Evolutionary conservation across 1,139 yeast genomes (phyloP), one percentile per base, ranked within the genome.

Genomic region (Kodamaea alishanica): DNA sequence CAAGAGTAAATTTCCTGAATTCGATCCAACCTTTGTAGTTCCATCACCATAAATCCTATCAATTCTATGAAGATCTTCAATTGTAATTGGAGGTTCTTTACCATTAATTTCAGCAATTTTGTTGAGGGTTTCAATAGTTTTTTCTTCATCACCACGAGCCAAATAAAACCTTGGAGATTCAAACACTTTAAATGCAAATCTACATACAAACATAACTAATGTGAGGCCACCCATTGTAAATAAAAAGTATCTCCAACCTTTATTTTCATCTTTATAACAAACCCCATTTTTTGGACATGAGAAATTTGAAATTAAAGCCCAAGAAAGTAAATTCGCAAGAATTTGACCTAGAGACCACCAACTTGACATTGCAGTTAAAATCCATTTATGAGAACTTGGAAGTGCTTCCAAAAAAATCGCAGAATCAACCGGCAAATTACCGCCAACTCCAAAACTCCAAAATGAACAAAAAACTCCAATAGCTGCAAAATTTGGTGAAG

Each of bases 401-500:
- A 70, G 52, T 3, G 72, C 68, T 43, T 70, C 75, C 34, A 69
- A 48, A 45, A 69, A 67, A n/a, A 69, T 59, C 3, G 75, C 73
- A 24, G 70, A 63, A 44, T 69, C 75, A 4, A 70, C 73, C 0
- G 74, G 74, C 31, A 67, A 55, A 41, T 68, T 67, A 1, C 75
- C 75, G 2, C 75, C 75, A 5, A 69, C 75, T 0, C 75, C 75
- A 49, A 67, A 63, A 43, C 70, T 63, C 73, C 74, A 69, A 12
- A 69, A 55, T 0, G 73, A 58, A 24, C 52, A 62, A 48, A 67
- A 67, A 0, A 59, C 56, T 2, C 71, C 73, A 7, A 66, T 45
- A 15, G 72, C 67, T 5, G 64, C 72, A 51, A 69, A 69, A 41
- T 61, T 68, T 6, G 74, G 73, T 8, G 67, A 52, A 0, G 65